A percentile compares a stretch with the other conserved stretches of the same genome.
Conservation (phyloP, 202 grass and related monocot species). For the Zoysia matrella region DNA sequence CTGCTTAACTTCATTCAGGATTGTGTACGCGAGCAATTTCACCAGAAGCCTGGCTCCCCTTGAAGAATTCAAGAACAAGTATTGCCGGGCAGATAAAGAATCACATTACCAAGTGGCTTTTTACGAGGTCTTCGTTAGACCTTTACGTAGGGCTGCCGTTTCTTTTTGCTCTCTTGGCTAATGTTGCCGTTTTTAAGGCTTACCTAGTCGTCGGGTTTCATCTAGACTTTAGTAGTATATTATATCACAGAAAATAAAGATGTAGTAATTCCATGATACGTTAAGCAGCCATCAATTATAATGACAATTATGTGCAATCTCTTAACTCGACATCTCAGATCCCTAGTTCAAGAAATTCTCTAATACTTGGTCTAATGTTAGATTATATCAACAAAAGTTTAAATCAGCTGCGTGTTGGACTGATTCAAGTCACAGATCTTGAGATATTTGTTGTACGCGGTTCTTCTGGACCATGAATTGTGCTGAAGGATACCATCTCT, state of each 20-base stretch:
- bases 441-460: no score
- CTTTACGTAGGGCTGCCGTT: neutral
- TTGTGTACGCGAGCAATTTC: neutral
- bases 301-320: no score
- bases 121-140: neutral
- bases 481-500: no score
- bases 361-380: no score
- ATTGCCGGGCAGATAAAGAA: neutral
- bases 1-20: neutral
- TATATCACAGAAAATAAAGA: conserved; percentile 9
- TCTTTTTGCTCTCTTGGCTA: neutral
- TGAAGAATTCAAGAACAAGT: neutral
- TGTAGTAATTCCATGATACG: no score
- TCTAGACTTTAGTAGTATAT: neutral
- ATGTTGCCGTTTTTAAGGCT: neutral
- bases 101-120: neutral
- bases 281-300: no score
- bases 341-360: no score
- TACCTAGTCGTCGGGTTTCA: neutral
- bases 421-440: no score
- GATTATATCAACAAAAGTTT: no score
- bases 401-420: no score
- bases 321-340: no score
- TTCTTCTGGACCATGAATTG: no score
- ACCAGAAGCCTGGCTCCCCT: neutral